Percentiles rank a stretch among this genome's conserved stretches.
Evolutionary conservation across 768 basidiomycete genomes (phyloP).

Genomic region (Amylocystis lapponica): DNA sequence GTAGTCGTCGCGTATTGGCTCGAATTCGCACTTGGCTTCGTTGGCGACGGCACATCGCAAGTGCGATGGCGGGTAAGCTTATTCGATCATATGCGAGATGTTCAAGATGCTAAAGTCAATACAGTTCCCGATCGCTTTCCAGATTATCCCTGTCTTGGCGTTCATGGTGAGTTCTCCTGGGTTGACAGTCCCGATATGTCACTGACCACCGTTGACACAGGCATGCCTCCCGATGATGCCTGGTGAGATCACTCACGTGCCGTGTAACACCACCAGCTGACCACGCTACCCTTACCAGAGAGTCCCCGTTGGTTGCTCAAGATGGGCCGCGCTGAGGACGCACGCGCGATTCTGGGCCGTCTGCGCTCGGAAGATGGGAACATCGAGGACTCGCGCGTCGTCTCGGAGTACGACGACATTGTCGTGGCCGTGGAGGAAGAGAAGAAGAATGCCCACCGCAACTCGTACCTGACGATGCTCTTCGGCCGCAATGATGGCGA

Average conservation of each 20-base stretch:
- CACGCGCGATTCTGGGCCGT: slow-evolving; percentile 29
- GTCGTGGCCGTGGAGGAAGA: slow-evolving; percentile 34
- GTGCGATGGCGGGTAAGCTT: slow-evolving; percentile 28
- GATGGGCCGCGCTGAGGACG: slow-evolving; percentile 33
- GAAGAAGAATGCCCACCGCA: slow-evolving; percentile 33
- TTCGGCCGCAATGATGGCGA: slow-evolving; percentile 34
- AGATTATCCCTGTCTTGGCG: slow-evolving; percentile 33
- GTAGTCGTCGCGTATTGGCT: slow-evolving; percentile 43
- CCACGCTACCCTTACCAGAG: slow-evolving; percentile 7
- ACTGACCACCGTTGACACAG: neutral
- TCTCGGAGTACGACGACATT: slow-evolving; percentile 33
- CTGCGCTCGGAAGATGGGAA: slow-evolving; percentile 26
- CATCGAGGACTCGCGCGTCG: slow-evolving; percentile 19
- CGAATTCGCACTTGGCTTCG: slow-evolving; percentile 39
- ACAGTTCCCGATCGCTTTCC: slow-evolving; percentile 40
- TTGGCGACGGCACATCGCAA: slow-evolving; percentile 37
- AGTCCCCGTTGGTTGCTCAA: slow-evolving; percentile 34
- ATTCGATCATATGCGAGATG: neutral
- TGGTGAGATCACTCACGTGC: slow-evolving; percentile 27
- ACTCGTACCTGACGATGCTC: slow-evolving; percentile 40
- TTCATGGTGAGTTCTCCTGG: slow-evolving; percentile 29
- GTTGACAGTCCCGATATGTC: neutral
- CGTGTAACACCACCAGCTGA: neutral
- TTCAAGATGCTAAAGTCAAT: neutral
- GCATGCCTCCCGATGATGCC: slow-evolving; percentile 26